These are phyloP conservation scores for Hyparrhenia diplandra DNA, from an alignment of 176 grass and related monocot species.

Conservation along the genomic window DNA sequence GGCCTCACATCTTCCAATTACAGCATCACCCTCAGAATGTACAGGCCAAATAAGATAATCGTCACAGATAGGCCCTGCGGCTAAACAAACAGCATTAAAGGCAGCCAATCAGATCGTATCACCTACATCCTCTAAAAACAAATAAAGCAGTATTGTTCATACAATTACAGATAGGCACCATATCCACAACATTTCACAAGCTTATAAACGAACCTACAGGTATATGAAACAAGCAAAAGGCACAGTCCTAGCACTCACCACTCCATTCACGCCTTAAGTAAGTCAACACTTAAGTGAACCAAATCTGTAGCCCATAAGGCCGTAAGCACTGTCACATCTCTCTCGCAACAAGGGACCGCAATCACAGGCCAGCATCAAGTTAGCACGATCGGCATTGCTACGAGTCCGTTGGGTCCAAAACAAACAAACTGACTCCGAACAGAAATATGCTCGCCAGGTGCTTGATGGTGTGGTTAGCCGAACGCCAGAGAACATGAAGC, in stretches of 20 bases:
- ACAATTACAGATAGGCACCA: neutral
- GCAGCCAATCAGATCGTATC: neutral
- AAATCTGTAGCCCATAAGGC: neutral
- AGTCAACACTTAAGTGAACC: neutral
- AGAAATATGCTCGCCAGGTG: neutral
- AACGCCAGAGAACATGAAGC: neutral
- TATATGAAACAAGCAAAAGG: neutral
- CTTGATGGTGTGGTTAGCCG: neutral
- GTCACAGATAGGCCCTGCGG: neutral
- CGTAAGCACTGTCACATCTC: neutral
- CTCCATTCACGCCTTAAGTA: neutral
- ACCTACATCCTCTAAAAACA: neutral
- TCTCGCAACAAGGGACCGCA: neutral
- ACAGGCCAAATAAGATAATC: neutral
- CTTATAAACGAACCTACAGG: neutral
- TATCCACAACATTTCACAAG: neutral
- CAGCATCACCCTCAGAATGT: neutral
- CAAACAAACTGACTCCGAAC: neutral
- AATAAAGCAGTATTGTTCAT: neutral
- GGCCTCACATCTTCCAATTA: neutral
- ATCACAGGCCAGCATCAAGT: neutral
- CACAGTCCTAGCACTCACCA: neutral
- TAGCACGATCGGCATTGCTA: conserved; percentile 3
- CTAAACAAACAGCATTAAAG: neutral
- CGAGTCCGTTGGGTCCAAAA: neutral